These are phyloP conservation scores for Clonostachys rosea DNA, from an alignment of 2,329 filamentous ascomycete genomes.

Conservation along the genomic window DNA sequence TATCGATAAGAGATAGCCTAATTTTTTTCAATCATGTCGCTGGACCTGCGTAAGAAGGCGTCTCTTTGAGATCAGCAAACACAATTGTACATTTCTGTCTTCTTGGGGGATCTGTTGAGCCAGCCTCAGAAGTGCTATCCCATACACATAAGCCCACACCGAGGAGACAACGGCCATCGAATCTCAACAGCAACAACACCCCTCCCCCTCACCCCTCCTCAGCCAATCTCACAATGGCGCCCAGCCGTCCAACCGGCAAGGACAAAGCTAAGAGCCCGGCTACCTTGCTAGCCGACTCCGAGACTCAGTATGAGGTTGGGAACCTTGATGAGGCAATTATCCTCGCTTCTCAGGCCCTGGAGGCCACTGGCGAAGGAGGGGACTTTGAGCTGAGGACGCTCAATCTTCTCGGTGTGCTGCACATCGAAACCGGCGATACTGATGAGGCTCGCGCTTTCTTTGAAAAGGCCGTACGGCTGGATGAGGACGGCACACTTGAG, in stretches of 20 bases:
- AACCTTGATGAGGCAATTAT: constrained; percentile 31
- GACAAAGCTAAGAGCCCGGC: constrained; percentile 17
- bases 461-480: constrained; percentile 66
- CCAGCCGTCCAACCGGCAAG: constrained; percentile 21
- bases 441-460: constrained; percentile 72
- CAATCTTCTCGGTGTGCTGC: constrained; percentile 76
- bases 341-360: constrained; percentile 36
- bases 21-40: constrained; percentile 3
- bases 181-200: too few species aligned
- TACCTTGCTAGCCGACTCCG: constrained; percentile 28
- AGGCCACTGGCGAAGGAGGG: constrained; percentile 34
- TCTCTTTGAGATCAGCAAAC: too few species aligned
- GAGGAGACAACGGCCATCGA: too few species aligned
- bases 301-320: constrained; percentile 34
- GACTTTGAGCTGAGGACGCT: constrained; percentile 59
- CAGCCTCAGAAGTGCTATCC: too few species aligned
- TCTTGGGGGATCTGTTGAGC: too few species aligned
- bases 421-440: constrained; percentile 76
- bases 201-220: too few species aligned
- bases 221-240: constrained; percentile 23
- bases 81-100: too few species aligned
- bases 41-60: too few species aligned
- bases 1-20: constrained; percentile 7
- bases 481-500: constrained; percentile 67
- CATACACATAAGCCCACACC: too few species aligned